Base-by-base conservation (phyloP, 441 rosid species). In the Syzygium syzygioides region DNA sequence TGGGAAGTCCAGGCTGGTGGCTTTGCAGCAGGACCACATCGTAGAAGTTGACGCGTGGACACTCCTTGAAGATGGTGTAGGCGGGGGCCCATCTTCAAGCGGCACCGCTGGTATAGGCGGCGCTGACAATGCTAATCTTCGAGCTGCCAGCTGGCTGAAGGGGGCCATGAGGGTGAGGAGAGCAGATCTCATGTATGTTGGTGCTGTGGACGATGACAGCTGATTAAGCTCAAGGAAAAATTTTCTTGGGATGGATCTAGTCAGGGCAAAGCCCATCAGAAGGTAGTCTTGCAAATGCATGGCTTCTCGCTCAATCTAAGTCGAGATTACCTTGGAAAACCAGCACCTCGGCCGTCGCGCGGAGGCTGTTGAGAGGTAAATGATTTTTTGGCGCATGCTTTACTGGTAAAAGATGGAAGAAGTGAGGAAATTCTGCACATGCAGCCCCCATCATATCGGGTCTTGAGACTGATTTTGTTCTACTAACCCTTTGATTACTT, bases 31-130 rank as follows among this genome's bases (percentile, higher is more conserved):
- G 90, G 99, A 96, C 71, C 45, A 59, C 88, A 96, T 94, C 88
- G 87, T 90, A 85, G 99, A 97, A 88, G 89, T 98, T 90, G 99
- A 98, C 89, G 98, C 99, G 11, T 98, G 99, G 99, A 95, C 93
- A 26, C 96, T 98, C 86, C 91, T 98, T 89, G 99, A 98, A 94
- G 99, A 98, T 91, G 98, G 98, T 76, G 96, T 96, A 41, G 99
- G 97, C 52, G 94, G 97, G 59, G 94, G 94, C 86, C 93, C 93
- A 87, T 93, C 98, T 87, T 92, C 97, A 71, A 92, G 95, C 60
- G 91, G 92, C 92, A 90, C 93, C 11, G 86, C 93, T 55, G 93
- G 89, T 90, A 89, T 92, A 50, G 93, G 94, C 68, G 91, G 95
- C 68, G 94, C 93, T 85, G 99, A 96, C 91, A 94, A 92, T 92